These are phyloP conservation scores for Nannochloris sp. DNA, from an alignment of 139 green algal species.

Conservation along the genomic window DNA sequence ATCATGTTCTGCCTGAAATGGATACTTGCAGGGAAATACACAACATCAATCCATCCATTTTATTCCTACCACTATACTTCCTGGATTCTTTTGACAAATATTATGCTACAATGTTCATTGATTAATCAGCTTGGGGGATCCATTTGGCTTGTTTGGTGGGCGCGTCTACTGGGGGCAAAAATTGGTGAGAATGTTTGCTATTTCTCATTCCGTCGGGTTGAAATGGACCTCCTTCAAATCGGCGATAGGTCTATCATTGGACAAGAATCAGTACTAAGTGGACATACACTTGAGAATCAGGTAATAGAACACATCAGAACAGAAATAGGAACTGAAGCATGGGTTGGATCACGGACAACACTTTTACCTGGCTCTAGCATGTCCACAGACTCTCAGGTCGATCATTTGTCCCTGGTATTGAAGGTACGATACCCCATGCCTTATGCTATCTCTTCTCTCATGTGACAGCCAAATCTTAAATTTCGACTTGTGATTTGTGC, in stretches of 20 bases:
- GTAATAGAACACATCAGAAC: not conserved
- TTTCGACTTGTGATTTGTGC: not conserved
- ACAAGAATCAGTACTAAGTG: not conserved
- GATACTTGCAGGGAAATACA: not conserved
- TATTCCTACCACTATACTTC: not conserved
- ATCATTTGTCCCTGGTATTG: not conserved
- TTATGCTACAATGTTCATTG: conserved; percentile 7
- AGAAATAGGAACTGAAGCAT: not conserved
- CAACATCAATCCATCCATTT: not conserved
- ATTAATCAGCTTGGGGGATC: conserved; percentile 1
- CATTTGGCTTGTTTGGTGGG: not conserved
- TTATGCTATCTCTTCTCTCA: not conserved
- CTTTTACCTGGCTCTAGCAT: not conserved
- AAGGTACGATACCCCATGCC: not conserved
- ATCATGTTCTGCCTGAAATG: not conserved
- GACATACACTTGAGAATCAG: conserved; percentile 1
- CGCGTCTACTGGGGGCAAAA: conserved; percentile 2
- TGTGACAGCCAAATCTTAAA: not conserved
- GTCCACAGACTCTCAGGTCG: not conserved
- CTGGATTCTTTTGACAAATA: conserved; percentile 2
- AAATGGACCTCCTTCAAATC: not conserved
- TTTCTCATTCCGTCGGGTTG: conserved; percentile 1
- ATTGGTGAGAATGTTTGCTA: conserved; percentile 3
- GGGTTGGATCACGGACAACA: not conserved
- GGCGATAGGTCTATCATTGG: not conserved